Evolutionary conservation across 2,329 filamentous ascomycete genomes (phyloP), one percentile per base, ranked within the genome.

Genomic region (Aspergillus sp.): DNA sequence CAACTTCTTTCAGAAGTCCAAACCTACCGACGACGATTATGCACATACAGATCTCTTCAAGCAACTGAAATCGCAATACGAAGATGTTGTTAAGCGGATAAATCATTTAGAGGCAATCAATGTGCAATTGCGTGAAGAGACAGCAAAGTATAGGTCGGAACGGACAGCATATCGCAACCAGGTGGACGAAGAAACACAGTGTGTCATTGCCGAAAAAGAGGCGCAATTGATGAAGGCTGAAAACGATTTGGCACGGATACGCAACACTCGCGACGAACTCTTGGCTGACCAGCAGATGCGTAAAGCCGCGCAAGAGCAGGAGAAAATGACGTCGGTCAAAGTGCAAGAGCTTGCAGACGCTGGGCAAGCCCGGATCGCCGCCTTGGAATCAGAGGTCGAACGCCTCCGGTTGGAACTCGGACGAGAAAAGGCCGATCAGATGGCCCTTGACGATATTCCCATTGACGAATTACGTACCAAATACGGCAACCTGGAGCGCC

Each of bases 1-100:
- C 45, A 66, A 56, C 46, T 47, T 46, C 31, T 56, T 53, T 15
- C 55, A 89, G 74, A 83, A 91, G 52, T 88, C 91, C 15, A 89
- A 86, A 59, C 81, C 93, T 49, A 90, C 91, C 0, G 95, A 99
- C 71, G 95, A 99, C 65, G 95, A 99, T 70, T 98, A 96, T 73
- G 89, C 93, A 46, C 89, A 92, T 60, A 97, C 93, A 4, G 93
- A 97, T 70, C 84, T 97, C 3, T 99, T 97, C 84, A 98, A 97
- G 78, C 88, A 91, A 64, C 85, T 97, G 72, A 96, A 93, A 78
- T 86, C 85, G 25, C 92, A 97, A 71, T 91, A 96, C 70, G 95
- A 98, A 72, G 94, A 98, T 69, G 86, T 96, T 8, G 92, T 97
- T 68, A 94, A 92, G 76, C 89, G 92, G 43, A 89, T 97, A 71